Conservation (phyloP, 768 basidiomycete species). For the Rhodotorula paludigena region DNA sequence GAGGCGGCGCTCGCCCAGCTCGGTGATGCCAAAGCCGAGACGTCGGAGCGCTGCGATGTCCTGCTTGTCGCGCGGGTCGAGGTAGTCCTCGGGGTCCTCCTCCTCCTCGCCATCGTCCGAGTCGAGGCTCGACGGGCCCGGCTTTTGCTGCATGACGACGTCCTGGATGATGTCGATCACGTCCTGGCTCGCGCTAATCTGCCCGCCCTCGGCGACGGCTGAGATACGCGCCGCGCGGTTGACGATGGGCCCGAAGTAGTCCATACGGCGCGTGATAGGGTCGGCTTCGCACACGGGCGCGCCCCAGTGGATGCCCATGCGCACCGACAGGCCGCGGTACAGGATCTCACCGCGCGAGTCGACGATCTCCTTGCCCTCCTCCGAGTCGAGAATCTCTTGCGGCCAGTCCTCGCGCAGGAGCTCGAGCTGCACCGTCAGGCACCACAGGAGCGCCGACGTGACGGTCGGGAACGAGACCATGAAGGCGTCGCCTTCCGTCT, state of each 20-base stretch:
- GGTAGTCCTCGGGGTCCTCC: slow-evolving; percentile 45
- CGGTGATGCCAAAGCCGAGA: slow-evolving; percentile 63
- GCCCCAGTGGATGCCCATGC: slow-evolving; percentile 97
- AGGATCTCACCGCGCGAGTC: slow-evolving; percentile 59
- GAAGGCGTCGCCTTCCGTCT: slow-evolving; percentile 98
- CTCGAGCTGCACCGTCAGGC: slow-evolving; percentile 74
- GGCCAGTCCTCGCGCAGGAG: slow-evolving; percentile 84
- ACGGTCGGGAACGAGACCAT: slow-evolving; percentile 95
- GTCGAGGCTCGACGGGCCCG: slow-evolving; percentile 57
- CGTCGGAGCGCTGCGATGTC: slow-evolving; percentile 68
- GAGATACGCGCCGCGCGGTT: slow-evolving; percentile 85
- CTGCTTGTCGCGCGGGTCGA: slow-evolving; percentile 44
- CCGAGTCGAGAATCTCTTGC: slow-evolving; percentile 81
- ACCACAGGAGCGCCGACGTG: slow-evolving; percentile 82
- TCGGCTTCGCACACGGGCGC: slow-evolving; percentile 83
- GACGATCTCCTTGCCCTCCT: slow-evolving; percentile 75
- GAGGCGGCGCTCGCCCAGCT: slow-evolving; percentile 83
- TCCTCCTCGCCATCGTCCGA: slow-evolving; percentile 31
- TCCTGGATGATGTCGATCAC: slow-evolving; percentile 57
- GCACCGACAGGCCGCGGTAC: slow-evolving; percentile 81
- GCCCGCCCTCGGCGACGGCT: slow-evolving; percentile 78
- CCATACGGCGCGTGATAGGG: slow-evolving; percentile 88
- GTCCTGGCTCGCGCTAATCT: slow-evolving; percentile 79
- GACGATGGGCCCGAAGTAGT: slow-evolving; percentile 38
- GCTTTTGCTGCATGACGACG: slow-evolving; percentile 60